A percentile compares a stretch with the other conserved stretches of the same genome.
Conservation (phyloP, 495 filamentous ascomycete genomes). For the Aspergillus leporis region DNA sequence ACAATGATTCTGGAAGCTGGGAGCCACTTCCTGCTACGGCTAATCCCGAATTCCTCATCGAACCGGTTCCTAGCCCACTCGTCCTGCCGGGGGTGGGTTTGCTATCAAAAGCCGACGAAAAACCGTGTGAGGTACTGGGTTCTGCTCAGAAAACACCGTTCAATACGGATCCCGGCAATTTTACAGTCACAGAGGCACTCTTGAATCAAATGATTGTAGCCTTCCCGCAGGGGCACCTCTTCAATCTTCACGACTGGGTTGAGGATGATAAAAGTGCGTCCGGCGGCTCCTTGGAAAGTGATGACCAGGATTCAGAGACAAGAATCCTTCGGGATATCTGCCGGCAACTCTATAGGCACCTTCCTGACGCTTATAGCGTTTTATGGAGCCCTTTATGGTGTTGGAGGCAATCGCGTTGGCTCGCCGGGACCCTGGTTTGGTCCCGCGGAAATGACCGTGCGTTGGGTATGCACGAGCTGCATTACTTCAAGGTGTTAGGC, state of each 20-base stretch:
- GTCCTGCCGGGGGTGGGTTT: constrained; percentile 23
- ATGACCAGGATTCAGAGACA: background rate
- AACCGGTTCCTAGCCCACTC: constrained; percentile 22
- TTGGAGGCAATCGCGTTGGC: constrained; percentile 60
- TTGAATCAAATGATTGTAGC: constrained; percentile 25
- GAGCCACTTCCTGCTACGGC: constrained; percentile 27
- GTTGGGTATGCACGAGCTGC: constrained; percentile 47
- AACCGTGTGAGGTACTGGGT: constrained; percentile 18
- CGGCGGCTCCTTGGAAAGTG: background rate
- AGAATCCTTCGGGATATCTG: constrained; percentile 4
- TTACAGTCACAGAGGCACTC: constrained; percentile 20
- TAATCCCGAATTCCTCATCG: constrained; percentile 17
- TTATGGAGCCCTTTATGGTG: constrained; percentile 65
- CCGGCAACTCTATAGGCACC: constrained; percentile 17
- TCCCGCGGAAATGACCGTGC: constrained; percentile 46
- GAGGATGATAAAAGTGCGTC: background rate
- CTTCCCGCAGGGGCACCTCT: constrained; percentile 34
- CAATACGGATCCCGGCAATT: background rate
- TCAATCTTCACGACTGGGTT: constrained; percentile 16
- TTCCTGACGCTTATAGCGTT: constrained; percentile 54
- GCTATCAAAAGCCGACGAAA: constrained; percentile 16
- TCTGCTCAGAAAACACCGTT: constrained; percentile 1
- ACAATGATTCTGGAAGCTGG: constrained; percentile 19
- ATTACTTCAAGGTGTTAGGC: constrained; percentile 58
- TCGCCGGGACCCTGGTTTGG: constrained; percentile 61